Evolutionary conservation across 192 early-diverging fungal genomes (phyloP).

Genomic region (Rhizoclosmatium globosum): DNA sequence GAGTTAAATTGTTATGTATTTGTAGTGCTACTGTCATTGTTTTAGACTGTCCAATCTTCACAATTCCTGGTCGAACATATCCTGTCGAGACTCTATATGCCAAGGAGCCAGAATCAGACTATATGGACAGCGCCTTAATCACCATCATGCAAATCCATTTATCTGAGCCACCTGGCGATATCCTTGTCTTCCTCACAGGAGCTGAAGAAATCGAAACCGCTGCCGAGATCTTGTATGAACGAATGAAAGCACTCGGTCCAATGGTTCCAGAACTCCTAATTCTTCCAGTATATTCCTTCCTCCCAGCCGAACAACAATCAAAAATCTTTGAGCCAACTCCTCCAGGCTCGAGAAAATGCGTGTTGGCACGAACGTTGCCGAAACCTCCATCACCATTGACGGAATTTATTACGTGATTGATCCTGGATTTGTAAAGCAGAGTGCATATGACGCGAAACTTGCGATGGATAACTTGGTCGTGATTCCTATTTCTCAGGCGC

Average conservation of each 20-base stretch:
- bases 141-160: constrained; percentile 98
- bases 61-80: constrained; percentile 94
- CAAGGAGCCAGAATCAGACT: constrained; percentile 94
- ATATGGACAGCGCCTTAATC: constrained; percentile 90
- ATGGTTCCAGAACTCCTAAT: constrained; percentile 87
- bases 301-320: constrained; percentile 95
- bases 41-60: constrained; percentile 90
- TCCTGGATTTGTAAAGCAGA: constrained; percentile 97
- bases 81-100: constrained; percentile 95
- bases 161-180: constrained; percentile 91
- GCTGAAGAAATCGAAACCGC: constrained; percentile 97
- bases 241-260: constrained; percentile 76
- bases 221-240: constrained; percentile 73
- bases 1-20: not conserved
- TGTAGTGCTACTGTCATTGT: not conserved
- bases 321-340: constrained; percentile 98
- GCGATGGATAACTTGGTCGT: constrained; percentile 98
- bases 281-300: constrained; percentile 95
- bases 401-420: constrained; percentile 98
- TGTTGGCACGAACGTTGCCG: constrained; percentile 99
- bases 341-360: constrained; percentile 90
- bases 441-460: constrained; percentile 91
- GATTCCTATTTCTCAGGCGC: constrained; percentile 92
- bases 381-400: constrained; percentile 96
- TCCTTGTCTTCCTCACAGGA: constrained; percentile 96